Evolutionary conservation across 192 early-diverging fungal genomes (phyloP).

Genomic region (Phycomyces nitens): DNA sequence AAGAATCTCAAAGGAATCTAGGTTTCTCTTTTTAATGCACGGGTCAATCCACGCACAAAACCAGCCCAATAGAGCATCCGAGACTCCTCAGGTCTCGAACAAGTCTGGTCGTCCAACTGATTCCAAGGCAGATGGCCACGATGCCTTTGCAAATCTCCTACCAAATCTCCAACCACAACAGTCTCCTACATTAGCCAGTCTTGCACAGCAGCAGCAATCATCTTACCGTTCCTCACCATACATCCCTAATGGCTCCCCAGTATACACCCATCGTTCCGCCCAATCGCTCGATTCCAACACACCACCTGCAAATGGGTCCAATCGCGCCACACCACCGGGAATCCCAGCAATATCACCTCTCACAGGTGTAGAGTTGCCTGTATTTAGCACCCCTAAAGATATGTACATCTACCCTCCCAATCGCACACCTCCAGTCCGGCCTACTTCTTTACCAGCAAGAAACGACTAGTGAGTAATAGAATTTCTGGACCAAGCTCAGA

Average conservation of each 20-base stretch:
- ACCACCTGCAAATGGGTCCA: neutral
- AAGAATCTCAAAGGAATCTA: too few relatives aligned
- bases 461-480: neutral
- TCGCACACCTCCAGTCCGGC: neutral
- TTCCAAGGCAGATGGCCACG: neutral
- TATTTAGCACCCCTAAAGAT: conserved; percentile 8
- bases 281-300: neutral
- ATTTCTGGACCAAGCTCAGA: too few relatives aligned
- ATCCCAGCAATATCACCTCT: neutral
- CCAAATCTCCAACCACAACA: neutral
- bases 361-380: neutral
- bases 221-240: too few relatives aligned
- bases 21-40: too few relatives aligned
- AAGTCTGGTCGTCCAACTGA: too few relatives aligned
- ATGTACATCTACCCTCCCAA: conserved; percentile 6
- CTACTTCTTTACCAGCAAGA: neutral
- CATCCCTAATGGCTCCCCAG: too few relatives aligned
- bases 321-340: too few relatives aligned
- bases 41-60: too few relatives aligned
- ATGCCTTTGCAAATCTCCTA: neutral
- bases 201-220: too few relatives aligned
- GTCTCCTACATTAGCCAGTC: neutral
- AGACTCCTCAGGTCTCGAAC: too few relatives aligned
- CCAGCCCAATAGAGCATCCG: too few relatives aligned
- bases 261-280: too few relatives aligned